Evolutionary conservation across 2,329 filamentous ascomycete genomes (phyloP), one percentile per base, ranked within the genome.

Genomic region (Cephalotrichum gorgonifer): DNA sequence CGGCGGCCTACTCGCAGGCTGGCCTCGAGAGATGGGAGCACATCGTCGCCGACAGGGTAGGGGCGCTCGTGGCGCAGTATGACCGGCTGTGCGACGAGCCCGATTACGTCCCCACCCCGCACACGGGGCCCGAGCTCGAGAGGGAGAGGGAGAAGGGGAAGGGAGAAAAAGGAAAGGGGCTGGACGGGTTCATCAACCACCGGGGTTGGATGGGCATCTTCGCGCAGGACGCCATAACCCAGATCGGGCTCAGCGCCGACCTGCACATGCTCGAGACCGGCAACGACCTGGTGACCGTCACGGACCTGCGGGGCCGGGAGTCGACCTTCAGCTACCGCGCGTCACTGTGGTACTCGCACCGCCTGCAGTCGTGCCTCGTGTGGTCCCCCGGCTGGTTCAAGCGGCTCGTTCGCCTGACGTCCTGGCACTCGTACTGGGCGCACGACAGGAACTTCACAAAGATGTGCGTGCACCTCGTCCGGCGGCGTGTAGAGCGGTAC

Each of bases 381-480:
- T 33, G 30, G 30, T 6, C 30, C 5, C 6, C 6, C 4, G 30
- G 12, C 6, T 33, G 30, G 30, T 33, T 33, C 30, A 6, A 14
- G 6, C 8, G 30, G 6, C 30, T 33, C 8, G 12, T 4, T 11
- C 12, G 6, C 30, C 30, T 33, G 6, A 33, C 30, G 6, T 4
- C 4, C 4, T 33, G 30, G 30, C 5, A 33, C 30, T 12, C 28
- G 6, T 30, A 35, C 5, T 35, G 31, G 31, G 7, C 31, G 8
- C 5, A 35, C 8, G 14, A 15, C 31, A 35, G 7, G 6, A n/a
- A 44, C 20, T 44, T 30, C 17, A 20, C 15, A 8, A 5, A 28
- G 25, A 4, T 44, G 8, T 43, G 20, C 74, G 1, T 75, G 73
- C 0, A 64, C 76, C 17, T 73, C 68, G 20, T 73, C 69, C 6